These are phyloP conservation scores for Aspergillus sp. DNA, from an alignment of 2,329 filamentous ascomycete species.

Conservation along the genomic window DNA sequence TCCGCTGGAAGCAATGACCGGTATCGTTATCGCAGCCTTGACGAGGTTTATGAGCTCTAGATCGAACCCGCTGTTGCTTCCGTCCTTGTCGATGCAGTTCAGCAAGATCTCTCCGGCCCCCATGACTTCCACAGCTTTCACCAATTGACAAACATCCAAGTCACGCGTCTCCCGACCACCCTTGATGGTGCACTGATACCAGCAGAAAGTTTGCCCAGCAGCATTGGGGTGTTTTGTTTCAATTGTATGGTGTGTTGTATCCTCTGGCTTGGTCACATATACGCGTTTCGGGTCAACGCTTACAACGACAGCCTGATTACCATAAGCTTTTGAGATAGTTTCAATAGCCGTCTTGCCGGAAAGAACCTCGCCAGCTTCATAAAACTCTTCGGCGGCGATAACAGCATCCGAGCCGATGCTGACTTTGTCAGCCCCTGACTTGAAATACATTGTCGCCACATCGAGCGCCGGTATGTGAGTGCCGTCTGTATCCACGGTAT, in stretches of 20 bases:
- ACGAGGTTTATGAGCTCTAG: conserved; percentile 88
- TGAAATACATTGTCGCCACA: conserved; percentile 96
- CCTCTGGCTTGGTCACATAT: conserved; percentile 72
- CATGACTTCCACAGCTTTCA: conserved; percentile 91
- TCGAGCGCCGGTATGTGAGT: conserved; percentile 86
- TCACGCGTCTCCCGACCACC: conserved; percentile 93
- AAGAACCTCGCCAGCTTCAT: conserved; percentile 68
- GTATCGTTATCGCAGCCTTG: conserved; percentile 84
- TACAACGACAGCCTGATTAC: conserved; percentile 95
- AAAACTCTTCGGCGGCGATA: conserved; percentile 88
- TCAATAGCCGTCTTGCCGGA: conserved; percentile 90
- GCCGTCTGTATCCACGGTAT: conserved; percentile 87
- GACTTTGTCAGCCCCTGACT: conserved; percentile 95
- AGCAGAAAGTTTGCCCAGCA: conserved; percentile 79
- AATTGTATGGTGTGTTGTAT: conserved; percentile 76
- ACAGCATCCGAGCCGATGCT: conserved; percentile 96
- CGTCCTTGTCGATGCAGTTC: conserved; percentile 97
- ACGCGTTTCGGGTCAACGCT: conserved; percentile 92
- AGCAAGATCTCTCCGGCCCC: conserved; percentile 91
- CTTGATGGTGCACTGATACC: conserved; percentile 98
- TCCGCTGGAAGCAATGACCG: conserved; percentile 92
- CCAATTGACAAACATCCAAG: conserved; percentile 87
- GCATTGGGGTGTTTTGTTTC: conserved; percentile 72
- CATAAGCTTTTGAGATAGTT: conserved; percentile 90
- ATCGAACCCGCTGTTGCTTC: conserved; percentile 92